A percentile compares a stretch with the other conserved stretches of the same genome.
These are phyloP conservation scores for Cordyceps farinosa DNA, from an alignment of 2,329 filamentous ascomycete species.

Conservation along the genomic window DNA sequence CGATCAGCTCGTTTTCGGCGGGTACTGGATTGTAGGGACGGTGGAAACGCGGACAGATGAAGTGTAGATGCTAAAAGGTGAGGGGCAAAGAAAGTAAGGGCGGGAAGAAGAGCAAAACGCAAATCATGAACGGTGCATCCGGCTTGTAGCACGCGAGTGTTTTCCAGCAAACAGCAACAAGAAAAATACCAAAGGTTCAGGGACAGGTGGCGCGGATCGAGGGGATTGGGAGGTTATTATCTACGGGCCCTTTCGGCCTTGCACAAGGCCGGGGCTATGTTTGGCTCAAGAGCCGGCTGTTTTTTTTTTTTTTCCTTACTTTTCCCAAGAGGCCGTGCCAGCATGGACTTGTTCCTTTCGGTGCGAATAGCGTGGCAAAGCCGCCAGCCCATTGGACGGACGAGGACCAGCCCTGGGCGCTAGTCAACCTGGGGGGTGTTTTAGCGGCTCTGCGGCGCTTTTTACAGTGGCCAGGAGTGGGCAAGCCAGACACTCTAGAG, in stretches of 20 bases:
- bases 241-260: background rate
- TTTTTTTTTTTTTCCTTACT: background rate
- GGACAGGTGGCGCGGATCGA: background rate
- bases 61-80: background rate
- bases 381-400: background rate
- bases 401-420: background rate
- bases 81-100: background rate
- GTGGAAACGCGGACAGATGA: background rate
- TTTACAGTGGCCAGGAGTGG: no score
- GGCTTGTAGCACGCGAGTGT: background rate
- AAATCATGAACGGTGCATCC: background rate
- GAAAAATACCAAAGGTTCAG: background rate
- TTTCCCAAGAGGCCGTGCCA: no score
- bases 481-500: no score
- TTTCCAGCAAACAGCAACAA: slow-evolving; percentile 4
- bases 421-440: background rate
- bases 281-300: background rate
- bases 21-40: background rate
- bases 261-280: no score
- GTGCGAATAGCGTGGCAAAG: background rate
- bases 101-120: background rate
- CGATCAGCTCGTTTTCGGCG: background rate
- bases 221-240: background rate
- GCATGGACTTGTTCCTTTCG: background rate
- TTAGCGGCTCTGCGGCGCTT: background rate